Evolutionary conservation across 352 stramenopile species (phyloP), one percentile per base, ranked within the genome.

Genomic region (Chrysophaeum taylorii): DNA sequence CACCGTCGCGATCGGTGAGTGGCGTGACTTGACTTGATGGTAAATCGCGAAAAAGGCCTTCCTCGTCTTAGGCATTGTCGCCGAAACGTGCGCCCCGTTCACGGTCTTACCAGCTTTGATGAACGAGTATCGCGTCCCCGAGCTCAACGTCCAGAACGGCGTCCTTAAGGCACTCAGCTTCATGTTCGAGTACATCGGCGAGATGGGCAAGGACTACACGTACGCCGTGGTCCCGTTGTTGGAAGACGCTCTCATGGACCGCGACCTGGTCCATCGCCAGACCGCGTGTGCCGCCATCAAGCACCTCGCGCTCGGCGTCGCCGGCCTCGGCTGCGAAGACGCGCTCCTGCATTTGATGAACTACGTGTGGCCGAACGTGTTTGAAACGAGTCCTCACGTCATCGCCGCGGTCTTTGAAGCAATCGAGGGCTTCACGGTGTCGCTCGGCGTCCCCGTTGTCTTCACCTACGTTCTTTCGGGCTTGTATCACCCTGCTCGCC

Each of bases 151-250:
- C 52, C 95, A 99, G 82, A 99, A 99, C 80, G 95, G 96, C 78
- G 96, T 99, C 14, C 82, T 99, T 15, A 99, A 99, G 82, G 92
- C 94, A 2, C 89, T 99, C 42, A 97, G 90, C 71, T 99, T 99
- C 82, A 98, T 99, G 93, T 99, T 99, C 76, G 93, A 99, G 85
- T 99, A 99, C 85, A 99, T 99, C 85, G 96, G 94, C 70, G 93
- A 98, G 76, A 97, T 98, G 91, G 92, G 89, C 68, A 98, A 97
- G 81, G 94, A 99, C 80, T 99, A 99, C 81, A 98, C 99, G 57
- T 98, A 98, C 80, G 92, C 93, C 1, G 93, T 98, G n/a, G 87
- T 91, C 2, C 94, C 96, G 23, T 78, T 99, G 64, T 85, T 99
- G 23, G 93, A 98, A 76, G 95, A 99, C 81, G 94, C 96, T 41